phyloP scores from a whole-genome alignment of 2,329 filamentous ascomycete species.

The Coleophoma cylindrospora region DNA sequence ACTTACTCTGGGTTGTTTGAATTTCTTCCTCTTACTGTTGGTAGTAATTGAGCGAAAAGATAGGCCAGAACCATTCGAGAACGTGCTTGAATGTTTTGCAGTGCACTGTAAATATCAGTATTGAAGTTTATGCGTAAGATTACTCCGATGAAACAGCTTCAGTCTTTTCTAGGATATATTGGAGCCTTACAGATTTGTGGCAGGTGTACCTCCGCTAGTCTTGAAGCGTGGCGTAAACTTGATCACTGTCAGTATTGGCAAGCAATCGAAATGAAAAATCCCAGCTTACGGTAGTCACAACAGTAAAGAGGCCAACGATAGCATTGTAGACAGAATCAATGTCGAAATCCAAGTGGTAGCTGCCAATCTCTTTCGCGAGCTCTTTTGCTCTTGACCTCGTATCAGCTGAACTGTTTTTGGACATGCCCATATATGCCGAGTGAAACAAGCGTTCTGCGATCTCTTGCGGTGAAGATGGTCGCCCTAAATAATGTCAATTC shows the following conservation, averaged over 20 bases:
- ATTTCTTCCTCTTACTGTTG: slow-evolving; percentile 46
- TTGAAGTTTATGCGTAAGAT: too few species aligned
- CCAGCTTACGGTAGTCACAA: too few species aligned
- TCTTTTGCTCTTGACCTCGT: slow-evolving; percentile 54
- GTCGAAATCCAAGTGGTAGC: slow-evolving; percentile 68
- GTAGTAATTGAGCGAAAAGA: slow-evolving; percentile 54
- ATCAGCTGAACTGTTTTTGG: slow-evolving; percentile 59
- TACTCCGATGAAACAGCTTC: too few species aligned
- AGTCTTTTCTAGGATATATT: too few species aligned
- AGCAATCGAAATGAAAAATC: too few species aligned
- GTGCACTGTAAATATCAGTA: not conserved
- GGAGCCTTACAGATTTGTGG: slow-evolving; percentile 29
- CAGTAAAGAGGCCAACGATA: too few species aligned
- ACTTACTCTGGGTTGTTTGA: slow-evolving; percentile 5
- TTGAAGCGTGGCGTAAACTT: slow-evolving; percentile 57
- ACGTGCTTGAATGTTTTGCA: slow-evolving; percentile 62
- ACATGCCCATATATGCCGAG: slow-evolving; percentile 68
- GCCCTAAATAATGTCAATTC: too few species aligned
- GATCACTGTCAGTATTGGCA: slow-evolving; percentile 29
- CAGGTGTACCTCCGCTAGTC: slow-evolving; percentile 47
- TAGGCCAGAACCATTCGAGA: slow-evolving; percentile 62
- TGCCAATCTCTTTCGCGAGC: slow-evolving; percentile 57
- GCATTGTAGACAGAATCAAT: slow-evolving; percentile 54
- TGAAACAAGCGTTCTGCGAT: slow-evolving; percentile 54
- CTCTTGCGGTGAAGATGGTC: slow-evolving; percentile 34